Conservation (phyloP, 164 flowering plant species). For the Euptelea pleiosperma region DNA sequence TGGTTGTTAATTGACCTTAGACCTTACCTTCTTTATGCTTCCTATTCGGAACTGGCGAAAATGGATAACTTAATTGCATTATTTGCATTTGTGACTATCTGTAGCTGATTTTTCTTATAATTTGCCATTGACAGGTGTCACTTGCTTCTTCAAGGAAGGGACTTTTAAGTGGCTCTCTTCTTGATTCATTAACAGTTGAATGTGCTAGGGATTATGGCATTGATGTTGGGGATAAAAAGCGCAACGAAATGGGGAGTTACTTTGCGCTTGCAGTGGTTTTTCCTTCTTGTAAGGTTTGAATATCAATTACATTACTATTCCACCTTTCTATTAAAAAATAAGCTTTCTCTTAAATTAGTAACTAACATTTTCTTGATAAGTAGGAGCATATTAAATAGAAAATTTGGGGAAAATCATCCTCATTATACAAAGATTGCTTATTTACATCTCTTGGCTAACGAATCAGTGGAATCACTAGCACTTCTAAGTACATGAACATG, state of each 20-base stretch:
- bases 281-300: slow-evolving; percentile 69
- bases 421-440: no score
- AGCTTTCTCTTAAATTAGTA: no score
- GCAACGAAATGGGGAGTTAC: slow-evolving; percentile 48
- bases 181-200: slow-evolving; percentile 48
- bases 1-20: no score
- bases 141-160: slow-evolving; percentile 40
- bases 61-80: not conserved
- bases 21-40: no score
- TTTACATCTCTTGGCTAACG: no score
- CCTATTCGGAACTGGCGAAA: not conserved
- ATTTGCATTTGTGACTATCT: not conserved
- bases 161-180: slow-evolving; percentile 35
- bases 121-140: slow-evolving; percentile 53
- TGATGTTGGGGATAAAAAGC: slow-evolving; percentile 19
- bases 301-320: not conserved
- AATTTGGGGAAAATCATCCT: no score
- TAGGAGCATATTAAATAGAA: no score
- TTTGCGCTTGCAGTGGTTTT: slow-evolving; percentile 78
- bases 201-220: slow-evolving; percentile 30
- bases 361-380: no score
- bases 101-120: not conserved
- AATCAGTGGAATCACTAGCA: no score
- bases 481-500: no score
- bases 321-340: not conserved